These are phyloP conservation scores for Caryocar brasiliense DNA, from an alignment of 441 rosid species.

Conservation along the genomic window DNA sequence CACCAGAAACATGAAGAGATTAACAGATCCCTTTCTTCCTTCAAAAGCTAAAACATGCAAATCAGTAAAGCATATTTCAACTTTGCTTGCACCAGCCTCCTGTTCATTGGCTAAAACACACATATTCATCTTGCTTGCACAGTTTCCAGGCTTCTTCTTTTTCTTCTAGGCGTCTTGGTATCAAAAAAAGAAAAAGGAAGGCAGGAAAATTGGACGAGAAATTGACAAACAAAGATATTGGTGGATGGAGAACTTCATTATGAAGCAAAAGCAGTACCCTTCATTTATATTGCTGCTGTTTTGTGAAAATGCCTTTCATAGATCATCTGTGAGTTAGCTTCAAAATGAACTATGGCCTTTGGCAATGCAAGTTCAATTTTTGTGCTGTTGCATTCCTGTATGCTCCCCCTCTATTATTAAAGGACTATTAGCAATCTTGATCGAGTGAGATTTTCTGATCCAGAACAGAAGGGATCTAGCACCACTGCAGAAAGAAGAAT, in stretches of 20 bases:
- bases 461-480: constrained; percentile 2
- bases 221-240: not conserved
- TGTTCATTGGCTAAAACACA: not conserved
- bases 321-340: no score
- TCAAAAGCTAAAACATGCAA: constrained; percentile 16
- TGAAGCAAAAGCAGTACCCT: constrained; percentile 17
- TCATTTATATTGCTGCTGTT: not conserved
- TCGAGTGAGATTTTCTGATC: constrained; percentile 21
- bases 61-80: not conserved
- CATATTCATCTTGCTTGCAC: no score
- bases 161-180: no score
- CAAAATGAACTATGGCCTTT: no score
- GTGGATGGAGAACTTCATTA: constrained; percentile 5
- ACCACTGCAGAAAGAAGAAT: not conserved
- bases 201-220: not conserved
- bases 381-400: no score
- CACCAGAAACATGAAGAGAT: not conserved
- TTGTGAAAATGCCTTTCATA: no score
- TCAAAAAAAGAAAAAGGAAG: no score
- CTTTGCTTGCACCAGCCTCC: constrained; percentile 6
- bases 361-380: no score
- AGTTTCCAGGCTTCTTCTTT: constrained; percentile 1
- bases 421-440: not conserved
- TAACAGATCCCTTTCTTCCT: constrained; percentile 25
- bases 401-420: not conserved